These are phyloP conservation scores for Tetrahymena elliotti DNA, from an alignment of 73 alveolate species.

Conservation along the genomic window DNA sequence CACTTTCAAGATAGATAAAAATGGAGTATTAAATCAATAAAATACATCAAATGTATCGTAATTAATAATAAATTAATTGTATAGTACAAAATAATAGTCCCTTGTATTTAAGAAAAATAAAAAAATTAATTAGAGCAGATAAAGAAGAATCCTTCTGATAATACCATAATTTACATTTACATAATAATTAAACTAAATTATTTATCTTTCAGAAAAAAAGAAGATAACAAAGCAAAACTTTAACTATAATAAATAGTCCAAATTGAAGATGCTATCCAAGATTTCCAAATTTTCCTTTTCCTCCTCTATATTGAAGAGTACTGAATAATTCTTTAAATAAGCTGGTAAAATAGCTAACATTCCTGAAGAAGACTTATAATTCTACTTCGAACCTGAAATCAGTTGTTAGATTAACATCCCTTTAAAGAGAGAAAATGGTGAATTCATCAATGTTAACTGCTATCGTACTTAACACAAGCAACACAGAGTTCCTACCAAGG, in stretches of 20 bases:
- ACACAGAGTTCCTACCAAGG: constrained; percentile 70
- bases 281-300: not conserved
- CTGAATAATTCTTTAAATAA: constrained; percentile 47
- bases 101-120: not conserved
- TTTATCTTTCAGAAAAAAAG: not conserved
- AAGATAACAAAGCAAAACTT: not conserved
- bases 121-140: not conserved
- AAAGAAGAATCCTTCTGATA: not conserved
- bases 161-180: not conserved
- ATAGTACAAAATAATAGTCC: not conserved
- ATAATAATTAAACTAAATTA: not conserved
- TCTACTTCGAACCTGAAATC: constrained; percentile 47
- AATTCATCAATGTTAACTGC: constrained; percentile 53
- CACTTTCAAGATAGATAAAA: not conserved
- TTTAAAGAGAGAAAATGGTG: constrained; percentile 58
- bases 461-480: constrained; percentile 67
- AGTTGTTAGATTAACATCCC: constrained; percentile 43
- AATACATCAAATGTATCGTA: not conserved
- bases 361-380: constrained; percentile 30
- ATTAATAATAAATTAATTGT: not conserved
- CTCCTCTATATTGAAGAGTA: constrained; percentile 39
- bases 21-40: not conserved
- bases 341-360: constrained; percentile 45
- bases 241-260: not conserved
- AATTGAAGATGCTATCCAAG: not conserved